Evolutionary conservation across 306 rosid genomes (phyloP), one percentile per base, ranked within the genome.

Genomic region (Prinsepia uniflora): DNA sequence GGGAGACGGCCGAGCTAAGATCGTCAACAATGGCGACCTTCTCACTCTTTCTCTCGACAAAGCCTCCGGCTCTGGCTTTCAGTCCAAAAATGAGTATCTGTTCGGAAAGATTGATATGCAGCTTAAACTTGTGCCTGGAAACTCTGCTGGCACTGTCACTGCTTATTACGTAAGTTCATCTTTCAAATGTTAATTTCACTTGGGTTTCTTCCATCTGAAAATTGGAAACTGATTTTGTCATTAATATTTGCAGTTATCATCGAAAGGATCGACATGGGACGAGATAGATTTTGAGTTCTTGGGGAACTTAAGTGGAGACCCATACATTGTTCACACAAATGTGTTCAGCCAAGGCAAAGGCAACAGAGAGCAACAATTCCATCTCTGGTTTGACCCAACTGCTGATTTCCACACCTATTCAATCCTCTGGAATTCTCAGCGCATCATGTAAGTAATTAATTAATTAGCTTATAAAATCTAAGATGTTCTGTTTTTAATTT

Each of bases 71-170:
- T 86, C 92, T n/a, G 96, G 96, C 19, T 89, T 89, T 49, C 81
- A 67, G 17, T 86, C 96, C 52, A 83, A 53, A 6, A 83, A 83
- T 20, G 72, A 87, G 20, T 89, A 83, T 48, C 34, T 85, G 3
- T 87, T 71, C 53, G 92, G 90, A 5, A 85, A 86, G 15, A 81
- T 89, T 8, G 90, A 87, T 24, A 87, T 89, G 86, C 96, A 89
- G 47, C 64, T 89, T 73, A 87, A 87, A 34, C 86, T 89, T 7
- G 92, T 89, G 3, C 64, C 84, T 0, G 87, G 88, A 12, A 83
- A 89, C 76, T 89, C 96, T 2, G 96, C 92, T 3, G 96, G 96
- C 63, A 89, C 92, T 1, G 96, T 85, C 73, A 87, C 96, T 0
- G 86, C 92, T 13, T 89, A 86, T 72, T 89, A 89, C 24, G 90